Base-by-base conservation (phyloP, 192 early-diverging fungal species). In the Dissophora ornata region DNA sequence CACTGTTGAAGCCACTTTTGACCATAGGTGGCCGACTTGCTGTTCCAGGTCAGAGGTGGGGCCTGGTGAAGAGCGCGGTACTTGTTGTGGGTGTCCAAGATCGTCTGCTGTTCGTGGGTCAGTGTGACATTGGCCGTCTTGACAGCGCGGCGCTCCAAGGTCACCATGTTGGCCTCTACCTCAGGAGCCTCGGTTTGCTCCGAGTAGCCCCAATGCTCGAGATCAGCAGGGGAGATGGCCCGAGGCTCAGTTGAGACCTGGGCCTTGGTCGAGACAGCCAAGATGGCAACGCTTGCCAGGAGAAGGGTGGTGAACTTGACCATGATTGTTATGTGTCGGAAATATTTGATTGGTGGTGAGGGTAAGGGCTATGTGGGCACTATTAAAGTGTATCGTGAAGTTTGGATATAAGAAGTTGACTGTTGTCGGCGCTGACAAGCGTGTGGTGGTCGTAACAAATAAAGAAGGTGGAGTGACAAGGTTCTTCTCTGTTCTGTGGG, bases 1-100 rank as follows among this genome's bases (percentile, higher is more conserved):
- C 84, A 86, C 5, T 40, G 45, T 48, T 80, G 62, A 33, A 67
- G 56, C 65, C 79, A 79, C 19, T 69, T 71, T 60, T 83, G 65
- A 15, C 82, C 84, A 58, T 57, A 79, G 2, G 3, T 26, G 21
- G 79, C 80, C 16, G 80, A 29, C 33, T 62, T 75, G 18, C 21
- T 16, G 56, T 66, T 78, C 81, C 82, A 86, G 2, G 45, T 77
- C 33, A 86, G 16, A 3, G 78, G 32, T 34, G 73, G 67, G 26
- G 79, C 79, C n/a, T 60, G 50, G 38, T 86, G 84, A 2, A 19
- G 47, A 0, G 67, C 68, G 59, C 84, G 80, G 59, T 55, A 55
- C 22, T 79, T 69, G 65, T 86, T 86, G 25, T 80, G 78, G 26
- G 56, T 45, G 12, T 66, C 46, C 34, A 86, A 21, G 49, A 86